Evolutionary conservation across 2,329 filamentous ascomycete genomes (phyloP).

Genomic region (Sporothrix phasma): DNA sequence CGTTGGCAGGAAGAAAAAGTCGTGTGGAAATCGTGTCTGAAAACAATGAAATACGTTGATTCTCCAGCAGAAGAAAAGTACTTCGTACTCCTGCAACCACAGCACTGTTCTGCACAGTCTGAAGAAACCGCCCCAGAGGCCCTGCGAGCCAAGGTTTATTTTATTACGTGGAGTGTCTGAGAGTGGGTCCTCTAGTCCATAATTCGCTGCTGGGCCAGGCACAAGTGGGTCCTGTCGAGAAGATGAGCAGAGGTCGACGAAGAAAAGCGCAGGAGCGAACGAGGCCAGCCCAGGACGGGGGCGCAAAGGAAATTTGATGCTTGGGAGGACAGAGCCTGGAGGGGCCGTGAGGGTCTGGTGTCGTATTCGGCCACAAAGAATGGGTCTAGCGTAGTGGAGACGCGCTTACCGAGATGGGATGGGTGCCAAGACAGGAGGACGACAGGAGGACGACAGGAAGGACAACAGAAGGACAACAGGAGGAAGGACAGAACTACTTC

Average conservation of each 20-base stretch:
- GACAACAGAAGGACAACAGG: background rate
- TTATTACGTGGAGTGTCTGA: slow-evolving; percentile 9
- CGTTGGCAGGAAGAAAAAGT: background rate
- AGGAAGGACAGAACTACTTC: background rate
- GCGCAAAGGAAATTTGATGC: slow-evolving; percentile 15
- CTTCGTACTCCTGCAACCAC: background rate
- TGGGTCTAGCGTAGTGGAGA: slow-evolving; percentile 5
- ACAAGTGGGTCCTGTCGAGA: background rate
- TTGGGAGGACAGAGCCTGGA: background rate
- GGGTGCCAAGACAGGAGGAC: background rate
- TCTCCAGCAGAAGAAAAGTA: background rate
- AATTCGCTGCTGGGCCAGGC: background rate
- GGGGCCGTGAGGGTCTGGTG: background rate
- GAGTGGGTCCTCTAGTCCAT: background rate
- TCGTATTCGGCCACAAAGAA: slow-evolving; percentile 9
- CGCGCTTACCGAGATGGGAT: slow-evolving; percentile 5
- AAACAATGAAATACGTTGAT: background rate
- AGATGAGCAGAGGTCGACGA: background rate
- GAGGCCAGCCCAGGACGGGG: background rate
- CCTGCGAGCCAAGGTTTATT: slow-evolving; percentile 4
- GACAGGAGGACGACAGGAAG: background rate
- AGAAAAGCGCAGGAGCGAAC: slow-evolving; percentile 6
- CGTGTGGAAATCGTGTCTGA: background rate
- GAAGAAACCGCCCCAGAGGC: background rate
- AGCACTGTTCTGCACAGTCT: background rate